Evolutionary conservation across 495 filamentous ascomycete species (phyloP).

Genomic region (Penicillium cataractarum): DNA sequence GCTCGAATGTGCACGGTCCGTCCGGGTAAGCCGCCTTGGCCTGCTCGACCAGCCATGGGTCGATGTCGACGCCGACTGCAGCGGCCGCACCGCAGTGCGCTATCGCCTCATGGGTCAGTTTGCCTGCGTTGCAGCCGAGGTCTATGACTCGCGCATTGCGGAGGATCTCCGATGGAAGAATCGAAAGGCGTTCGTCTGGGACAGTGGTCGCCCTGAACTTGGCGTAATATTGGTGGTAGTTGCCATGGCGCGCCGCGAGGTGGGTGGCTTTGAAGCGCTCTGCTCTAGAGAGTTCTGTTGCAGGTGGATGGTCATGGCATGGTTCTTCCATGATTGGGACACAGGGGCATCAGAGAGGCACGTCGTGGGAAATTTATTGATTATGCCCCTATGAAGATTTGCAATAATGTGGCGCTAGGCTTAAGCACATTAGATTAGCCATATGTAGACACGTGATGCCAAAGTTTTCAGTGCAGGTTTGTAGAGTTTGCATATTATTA

Average conservation of each 20-base stretch:
- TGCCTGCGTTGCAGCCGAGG: slow-evolving; percentile 35
- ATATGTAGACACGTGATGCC: slow-evolving; percentile 19
- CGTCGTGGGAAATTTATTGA: slow-evolving; percentile 15
- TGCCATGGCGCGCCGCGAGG: slow-evolving; percentile 35
- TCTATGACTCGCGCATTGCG: slow-evolving; percentile 34
- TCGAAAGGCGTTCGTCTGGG: slow-evolving; percentile 34
- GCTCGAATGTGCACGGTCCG: slow-evolving; percentile 34
- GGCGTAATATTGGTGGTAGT: slow-evolving; percentile 38
- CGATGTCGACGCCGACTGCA: slow-evolving; percentile 36
- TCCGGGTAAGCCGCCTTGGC: slow-evolving; percentile 33
- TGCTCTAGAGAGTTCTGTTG: slow-evolving; percentile 33
- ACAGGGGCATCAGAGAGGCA: slow-evolving; percentile 17
- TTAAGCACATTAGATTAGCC: slow-evolving; percentile 19
- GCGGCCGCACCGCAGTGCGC: slow-evolving; percentile 30
- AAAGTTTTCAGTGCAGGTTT: slow-evolving; percentile 21
- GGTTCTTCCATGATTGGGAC: slow-evolving; percentile 29
- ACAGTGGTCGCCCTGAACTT: slow-evolving; percentile 34
- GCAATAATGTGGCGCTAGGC: slow-evolving; percentile 17
- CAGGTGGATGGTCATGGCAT: slow-evolving; percentile 12
- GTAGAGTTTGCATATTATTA: slow-evolving; percentile 24
- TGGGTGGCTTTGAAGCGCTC: slow-evolving; percentile 39
- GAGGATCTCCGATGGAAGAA: slow-evolving; percentile 34
- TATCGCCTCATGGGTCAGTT: slow-evolving; percentile 34
- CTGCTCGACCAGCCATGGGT: slow-evolving; percentile 35
- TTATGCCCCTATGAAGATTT: slow-evolving; percentile 18